Evolutionary conservation across 2,329 filamentous ascomycete species (phyloP).

Genomic region (Sclerotinia borealis): DNA sequence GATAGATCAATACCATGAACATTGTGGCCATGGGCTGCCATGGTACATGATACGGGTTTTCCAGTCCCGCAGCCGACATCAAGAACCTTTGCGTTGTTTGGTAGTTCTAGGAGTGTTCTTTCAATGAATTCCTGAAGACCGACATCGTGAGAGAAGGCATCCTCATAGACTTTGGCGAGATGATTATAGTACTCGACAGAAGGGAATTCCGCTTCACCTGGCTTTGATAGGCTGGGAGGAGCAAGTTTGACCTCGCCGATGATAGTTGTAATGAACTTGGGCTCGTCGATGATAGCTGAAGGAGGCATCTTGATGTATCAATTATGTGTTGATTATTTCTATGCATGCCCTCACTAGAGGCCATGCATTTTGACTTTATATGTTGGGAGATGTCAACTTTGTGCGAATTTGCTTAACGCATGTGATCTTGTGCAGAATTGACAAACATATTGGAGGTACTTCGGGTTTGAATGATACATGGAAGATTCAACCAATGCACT

Average conservation of each 20-base stretch:
- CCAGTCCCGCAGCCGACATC: constrained; percentile 34
- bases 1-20: constrained; percentile 30
- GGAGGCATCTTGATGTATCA: not conserved
- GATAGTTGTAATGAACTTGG: not conserved
- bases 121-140: not conserved
- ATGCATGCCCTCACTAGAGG: not conserved
- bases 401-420: not conserved
- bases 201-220: not conserved
- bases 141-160: not conserved
- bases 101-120: not conserved
- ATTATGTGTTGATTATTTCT: not conserved
- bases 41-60: constrained; percentile 27
- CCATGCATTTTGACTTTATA: not conserved
- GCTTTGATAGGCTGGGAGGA: not conserved
- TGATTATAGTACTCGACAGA: not conserved
- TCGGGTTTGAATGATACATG: not conserved
- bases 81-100: constrained; percentile 15
- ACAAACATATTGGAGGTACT: not conserved
- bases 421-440: not conserved
- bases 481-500: not conserved
- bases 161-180: not conserved
- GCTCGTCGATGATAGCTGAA: not conserved
- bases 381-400: not conserved
- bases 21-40: constrained; percentile 22
- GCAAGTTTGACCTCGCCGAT: not conserved